Evolutionary conservation across 129 eudicot genomes (phyloP).

Genomic region (Silybum marianum): DNA sequence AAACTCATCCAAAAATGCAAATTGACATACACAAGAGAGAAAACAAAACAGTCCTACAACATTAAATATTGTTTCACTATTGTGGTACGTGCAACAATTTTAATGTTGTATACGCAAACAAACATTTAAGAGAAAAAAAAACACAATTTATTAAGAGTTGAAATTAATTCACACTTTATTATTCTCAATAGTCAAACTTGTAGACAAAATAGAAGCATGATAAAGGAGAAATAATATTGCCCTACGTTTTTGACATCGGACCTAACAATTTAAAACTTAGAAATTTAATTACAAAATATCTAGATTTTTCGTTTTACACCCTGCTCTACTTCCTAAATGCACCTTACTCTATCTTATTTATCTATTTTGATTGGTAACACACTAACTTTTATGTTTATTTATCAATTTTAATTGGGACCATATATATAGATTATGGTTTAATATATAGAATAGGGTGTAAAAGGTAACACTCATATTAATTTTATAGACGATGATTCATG

Average conservation of each 20-base stretch:
- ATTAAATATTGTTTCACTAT: not conserved
- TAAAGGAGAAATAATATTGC: not conserved
- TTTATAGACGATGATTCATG: not conserved
- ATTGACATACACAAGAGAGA: not conserved
- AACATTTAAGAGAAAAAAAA: not conserved
- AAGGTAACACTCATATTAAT: too few relatives aligned
- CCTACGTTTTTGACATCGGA: not conserved
- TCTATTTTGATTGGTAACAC: too few relatives aligned
- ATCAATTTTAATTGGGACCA: too few relatives aligned
- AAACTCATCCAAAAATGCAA: not conserved
- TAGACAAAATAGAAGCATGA: conserved; percentile 7
- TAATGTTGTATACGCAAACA: not conserved
- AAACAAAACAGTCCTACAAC: not conserved
- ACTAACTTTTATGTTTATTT: too few relatives aligned
- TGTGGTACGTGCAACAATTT: not conserved
- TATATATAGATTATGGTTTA: too few relatives aligned
- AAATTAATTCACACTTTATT: not conserved
- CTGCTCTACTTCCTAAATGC: too few relatives aligned
- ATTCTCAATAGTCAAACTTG: conserved; percentile 11
- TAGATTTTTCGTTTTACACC: too few relatives aligned
- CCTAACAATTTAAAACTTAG: not conserved
- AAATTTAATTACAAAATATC: not conserved
- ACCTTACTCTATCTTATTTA: too few relatives aligned
- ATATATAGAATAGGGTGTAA: too few relatives aligned
- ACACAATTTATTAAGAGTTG: not conserved